Conservation (phyloP, 139 green algal genomes). For the Astrephomene gubernaculifera region DNA sequence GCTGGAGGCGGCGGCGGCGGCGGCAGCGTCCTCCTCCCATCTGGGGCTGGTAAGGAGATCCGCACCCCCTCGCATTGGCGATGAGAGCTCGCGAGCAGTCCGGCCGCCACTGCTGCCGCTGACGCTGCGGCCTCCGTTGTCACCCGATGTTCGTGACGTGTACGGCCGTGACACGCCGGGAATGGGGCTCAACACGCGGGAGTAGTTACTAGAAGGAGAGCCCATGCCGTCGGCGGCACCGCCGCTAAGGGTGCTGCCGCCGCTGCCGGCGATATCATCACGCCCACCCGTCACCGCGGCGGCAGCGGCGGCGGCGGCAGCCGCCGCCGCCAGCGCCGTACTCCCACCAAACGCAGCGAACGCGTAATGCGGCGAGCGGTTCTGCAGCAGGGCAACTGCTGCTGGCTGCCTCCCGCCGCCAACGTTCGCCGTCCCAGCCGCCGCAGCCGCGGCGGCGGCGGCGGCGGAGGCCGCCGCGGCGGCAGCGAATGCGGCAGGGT, state of each 20-base stretch:
- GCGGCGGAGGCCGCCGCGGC: neutral
- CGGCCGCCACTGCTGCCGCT: neutral
- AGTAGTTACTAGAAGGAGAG: no score
- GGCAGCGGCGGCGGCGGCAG: neutral
- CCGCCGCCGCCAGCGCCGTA: neutral
- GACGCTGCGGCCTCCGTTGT: neutral
- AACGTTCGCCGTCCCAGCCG: neutral
- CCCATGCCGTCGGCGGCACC: neutral
- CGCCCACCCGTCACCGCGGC: neutral
- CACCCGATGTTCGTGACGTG: neutral
- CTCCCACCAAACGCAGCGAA: neutral
- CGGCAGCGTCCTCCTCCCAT: neutral
- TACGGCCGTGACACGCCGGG: neutral
- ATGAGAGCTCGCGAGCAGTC: neutral
- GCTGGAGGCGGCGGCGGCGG: neutral
- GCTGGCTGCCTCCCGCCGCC: neutral
- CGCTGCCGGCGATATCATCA: neutral
- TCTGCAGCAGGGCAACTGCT: neutral
- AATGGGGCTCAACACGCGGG: neutral
- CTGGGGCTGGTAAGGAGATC: neutral
- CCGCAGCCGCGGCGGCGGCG: neutral
- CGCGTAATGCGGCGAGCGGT: neutral
- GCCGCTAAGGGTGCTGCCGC: neutral
- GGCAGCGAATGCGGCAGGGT: neutral
- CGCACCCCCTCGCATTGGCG: neutral